These are phyloP conservation scores for Ophiostoma himal-ulmi DNA, from an alignment of 2,329 filamentous ascomycete species.

Conservation along the genomic window DNA sequence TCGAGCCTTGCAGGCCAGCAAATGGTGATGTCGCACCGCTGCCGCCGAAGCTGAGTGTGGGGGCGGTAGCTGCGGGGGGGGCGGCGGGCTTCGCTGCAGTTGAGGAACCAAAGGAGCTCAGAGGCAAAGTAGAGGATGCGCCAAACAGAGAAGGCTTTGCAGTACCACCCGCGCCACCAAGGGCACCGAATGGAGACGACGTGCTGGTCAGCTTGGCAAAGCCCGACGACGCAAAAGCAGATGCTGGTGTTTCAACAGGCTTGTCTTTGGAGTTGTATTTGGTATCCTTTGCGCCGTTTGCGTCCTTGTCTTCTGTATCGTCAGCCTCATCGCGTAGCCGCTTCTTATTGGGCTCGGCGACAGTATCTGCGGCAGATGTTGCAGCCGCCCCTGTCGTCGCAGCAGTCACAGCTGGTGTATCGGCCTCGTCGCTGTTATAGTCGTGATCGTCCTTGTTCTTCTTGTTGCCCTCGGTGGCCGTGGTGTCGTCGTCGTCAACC, in stretches of 20 bases:
- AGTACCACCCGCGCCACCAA: conserved; percentile 41
- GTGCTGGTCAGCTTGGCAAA: conserved; percentile 61
- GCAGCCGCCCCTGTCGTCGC: conserved; percentile 27
- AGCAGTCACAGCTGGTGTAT: not conserved
- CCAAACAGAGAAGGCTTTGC: conserved; percentile 48
- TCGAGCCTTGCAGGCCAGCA: conserved; percentile 29
- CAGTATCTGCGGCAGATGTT: conserved; percentile 38
- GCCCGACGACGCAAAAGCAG: conserved; percentile 62
- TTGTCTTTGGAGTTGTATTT: not conserved
- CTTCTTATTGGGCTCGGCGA: conserved; percentile 60
- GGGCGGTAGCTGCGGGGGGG: not conserved
- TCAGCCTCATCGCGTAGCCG: conserved; percentile 48
- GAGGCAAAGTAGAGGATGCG: conserved; percentile 34
- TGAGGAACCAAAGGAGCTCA: conserved; percentile 33
- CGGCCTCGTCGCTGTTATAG: conserved; percentile 23
- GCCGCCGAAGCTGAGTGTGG: conserved; percentile 43
- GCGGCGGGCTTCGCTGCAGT: conserved; percentile 30
- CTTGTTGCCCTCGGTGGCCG: conserved; percentile 34
- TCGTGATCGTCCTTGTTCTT: conserved; percentile 37
- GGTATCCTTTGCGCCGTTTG: not conserved
- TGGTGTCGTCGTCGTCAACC: conserved; percentile 42
- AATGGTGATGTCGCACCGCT: conserved; percentile 42
- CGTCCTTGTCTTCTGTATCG: not conserved
- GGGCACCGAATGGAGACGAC: conserved; percentile 57
- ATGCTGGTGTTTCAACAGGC: conserved; percentile 30